phyloP scores from a whole-genome alignment of 1,139 yeast species.

The Hansenula sp. region DNA sequence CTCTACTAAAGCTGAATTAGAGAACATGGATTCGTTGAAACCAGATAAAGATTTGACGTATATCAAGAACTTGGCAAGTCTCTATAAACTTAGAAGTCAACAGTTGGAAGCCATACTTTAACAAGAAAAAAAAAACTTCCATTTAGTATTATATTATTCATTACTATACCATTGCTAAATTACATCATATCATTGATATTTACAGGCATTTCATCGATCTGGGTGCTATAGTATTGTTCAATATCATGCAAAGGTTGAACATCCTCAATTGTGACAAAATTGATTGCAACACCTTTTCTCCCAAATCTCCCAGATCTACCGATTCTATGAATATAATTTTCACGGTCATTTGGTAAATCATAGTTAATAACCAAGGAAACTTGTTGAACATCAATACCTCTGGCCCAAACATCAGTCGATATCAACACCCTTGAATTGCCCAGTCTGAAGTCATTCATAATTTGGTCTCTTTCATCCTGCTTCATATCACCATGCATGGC shows the following conservation, averaged over 20 bases:
- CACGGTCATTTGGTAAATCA: conserved; percentile 82
- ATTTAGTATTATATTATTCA: background rate
- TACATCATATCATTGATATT: conserved; percentile 45
- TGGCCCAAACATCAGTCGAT: conserved; percentile 96
- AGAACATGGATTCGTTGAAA: conserved; percentile 20
- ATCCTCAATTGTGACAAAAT: conserved; percentile 77
- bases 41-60: conserved; percentile 24
- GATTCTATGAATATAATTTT: conserved; percentile 89
- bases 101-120: conserved; percentile 23
- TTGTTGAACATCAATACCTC: conserved; percentile 97
- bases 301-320: conserved; percentile 97
- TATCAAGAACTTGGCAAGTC: conserved; percentile 25
- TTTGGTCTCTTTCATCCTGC: conserved; percentile 84
- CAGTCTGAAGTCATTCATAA: conserved; percentile 82
- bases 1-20: conserved; percentile 25
- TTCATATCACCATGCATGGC: conserved; percentile 98
- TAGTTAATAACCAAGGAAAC: conserved; percentile 93
- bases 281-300: conserved; percentile 91
- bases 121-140: background rate
- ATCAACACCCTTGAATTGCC: conserved; percentile 82
- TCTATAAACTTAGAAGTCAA: conserved; percentile 34
- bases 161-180: background rate
- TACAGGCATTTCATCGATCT: conserved; percentile 86
- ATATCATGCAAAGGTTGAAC: conserved; percentile 55
- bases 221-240: conserved; percentile 73